Evolutionary conservation across 2,329 filamentous ascomycete genomes (phyloP).

Genomic region (Colletotrichum sidae): DNA sequence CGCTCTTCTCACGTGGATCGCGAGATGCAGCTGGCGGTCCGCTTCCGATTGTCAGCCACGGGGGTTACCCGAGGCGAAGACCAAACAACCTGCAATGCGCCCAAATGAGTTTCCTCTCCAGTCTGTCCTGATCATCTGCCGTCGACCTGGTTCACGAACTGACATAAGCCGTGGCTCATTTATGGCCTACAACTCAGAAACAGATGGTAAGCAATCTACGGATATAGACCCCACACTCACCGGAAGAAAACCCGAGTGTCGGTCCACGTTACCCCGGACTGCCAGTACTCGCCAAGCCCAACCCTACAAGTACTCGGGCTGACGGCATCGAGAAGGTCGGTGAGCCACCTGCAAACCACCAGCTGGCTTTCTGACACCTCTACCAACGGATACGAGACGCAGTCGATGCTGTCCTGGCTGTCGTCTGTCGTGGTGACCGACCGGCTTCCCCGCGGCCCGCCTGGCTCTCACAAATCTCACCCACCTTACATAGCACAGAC

Average conservation of each 20-base stretch:
- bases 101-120: no score
- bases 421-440: not conserved
- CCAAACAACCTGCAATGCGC: not conserved
- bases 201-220: slow-evolving; percentile 17
- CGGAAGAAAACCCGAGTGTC: not conserved
- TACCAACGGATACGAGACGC: not conserved
- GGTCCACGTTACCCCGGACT: slow-evolving; percentile 11
- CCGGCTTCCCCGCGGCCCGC: not conserved
- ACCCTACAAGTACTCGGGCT: not conserved
- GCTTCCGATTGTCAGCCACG: slow-evolving; percentile 13
- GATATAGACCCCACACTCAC: no score
- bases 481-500: slow-evolving; percentile 1
- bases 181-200: not conserved
- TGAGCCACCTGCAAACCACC: not conserved
- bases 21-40: slow-evolving; percentile 15
- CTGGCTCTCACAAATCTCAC: slow-evolving; percentile 10
- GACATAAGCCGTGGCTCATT: slow-evolving; percentile 11
- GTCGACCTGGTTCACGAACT: no score
- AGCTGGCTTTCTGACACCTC: not conserved
- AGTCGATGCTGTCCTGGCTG: not conserved
- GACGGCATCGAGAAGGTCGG: not conserved
- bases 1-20: slow-evolving; percentile 20
- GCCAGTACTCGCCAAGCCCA: not conserved
- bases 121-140: no score
- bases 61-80: slow-evolving; percentile 31